Evolutionary conservation across 805 yeast genomes (phyloP).

Genomic region (Nakazawaea sp.): DNA sequence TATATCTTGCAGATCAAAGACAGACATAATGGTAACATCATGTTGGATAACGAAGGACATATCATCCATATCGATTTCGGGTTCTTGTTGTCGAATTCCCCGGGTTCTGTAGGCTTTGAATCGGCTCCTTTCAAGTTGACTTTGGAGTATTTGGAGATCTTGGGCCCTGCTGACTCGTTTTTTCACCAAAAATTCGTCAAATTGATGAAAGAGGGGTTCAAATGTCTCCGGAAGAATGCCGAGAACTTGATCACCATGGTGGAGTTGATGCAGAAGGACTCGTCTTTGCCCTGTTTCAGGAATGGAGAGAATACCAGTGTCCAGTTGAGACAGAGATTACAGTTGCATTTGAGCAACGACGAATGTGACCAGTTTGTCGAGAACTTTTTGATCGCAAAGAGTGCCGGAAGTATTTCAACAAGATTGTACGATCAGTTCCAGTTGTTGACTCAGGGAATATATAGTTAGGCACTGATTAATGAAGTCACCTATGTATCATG

Average conservation of each 20-base stretch:
- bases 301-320: constrained; percentile 81
- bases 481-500: too few relatives aligned
- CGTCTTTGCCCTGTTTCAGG: constrained; percentile 84
- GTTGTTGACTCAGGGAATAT: constrained; percentile 90
- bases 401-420: constrained; percentile 84
- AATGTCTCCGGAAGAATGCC: constrained; percentile 62
- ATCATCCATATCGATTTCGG: constrained; percentile 95
- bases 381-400: constrained; percentile 64
- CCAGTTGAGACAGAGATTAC: constrained; percentile 75
- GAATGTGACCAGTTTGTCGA: constrained; percentile 80
- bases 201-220: constrained; percentile 68
- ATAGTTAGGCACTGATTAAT: too few relatives aligned
- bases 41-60: constrained; percentile 95
- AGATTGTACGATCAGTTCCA: constrained; percentile 94
- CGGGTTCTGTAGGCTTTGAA: constrained; percentile 96
- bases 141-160: constrained; percentile 76
- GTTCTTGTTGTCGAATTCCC: constrained; percentile 84
- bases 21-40: constrained; percentile 94
- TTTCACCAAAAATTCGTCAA: constrained; percentile 53
- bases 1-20: constrained; percentile 90
- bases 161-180: constrained; percentile 72
- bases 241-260: constrained; percentile 77
- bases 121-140: constrained; percentile 96
- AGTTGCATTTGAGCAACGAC: constrained; percentile 62
- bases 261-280: constrained; percentile 90